Evolutionary conservation across 306 rosid species (phyloP), one percentile per base, ranked within the genome.

Genomic region (Fragaria nilgerrensis): DNA sequence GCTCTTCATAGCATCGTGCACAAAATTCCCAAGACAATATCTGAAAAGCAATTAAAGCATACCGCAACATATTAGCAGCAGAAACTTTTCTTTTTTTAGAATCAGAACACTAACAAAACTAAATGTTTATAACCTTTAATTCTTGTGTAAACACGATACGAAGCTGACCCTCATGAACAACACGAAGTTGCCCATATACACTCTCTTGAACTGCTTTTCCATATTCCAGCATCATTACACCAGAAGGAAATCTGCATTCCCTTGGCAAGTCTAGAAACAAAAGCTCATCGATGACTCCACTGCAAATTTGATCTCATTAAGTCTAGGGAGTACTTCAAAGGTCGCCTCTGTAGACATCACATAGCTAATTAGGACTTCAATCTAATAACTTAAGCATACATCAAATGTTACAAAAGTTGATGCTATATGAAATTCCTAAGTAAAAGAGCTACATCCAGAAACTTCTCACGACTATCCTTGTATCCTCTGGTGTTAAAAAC

Each of bases 101-200:
- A 36, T 70, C 37, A 70, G 8, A 79, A 75, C 22, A 44, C 23
- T n/a, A 20, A 81, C 55, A 44, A 73, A 41, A 41, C 52, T 64
- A 49, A 11, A 64, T 34, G 53, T 74, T 20, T 59, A 59, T 45
- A 29, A 92, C 99, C 99, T 96, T 96, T 66, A 96, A 80, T 48
- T 96, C 99, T 73, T 88, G 97, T 1, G 96, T 84, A 78, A 92
- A 96, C 71, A 92, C 68, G 39, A 96, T 85, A 22, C 99, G 99
- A 78, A 96, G 99, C 77, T 87, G 98, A 80, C 99, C 99, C 87
- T 92, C 99, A 7, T 94, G 99, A 82, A 91, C 90, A 85, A 96
- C 98, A 39, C 98, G 99, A 77, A 92, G 97, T 73, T 96, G 99
- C 88, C 92, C 98, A 20, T 96, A 91, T 34, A 96, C 94, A 65